phyloP scores from a whole-genome alignment of 148 eudicot species.

The Rhododendron vialii region DNA sequence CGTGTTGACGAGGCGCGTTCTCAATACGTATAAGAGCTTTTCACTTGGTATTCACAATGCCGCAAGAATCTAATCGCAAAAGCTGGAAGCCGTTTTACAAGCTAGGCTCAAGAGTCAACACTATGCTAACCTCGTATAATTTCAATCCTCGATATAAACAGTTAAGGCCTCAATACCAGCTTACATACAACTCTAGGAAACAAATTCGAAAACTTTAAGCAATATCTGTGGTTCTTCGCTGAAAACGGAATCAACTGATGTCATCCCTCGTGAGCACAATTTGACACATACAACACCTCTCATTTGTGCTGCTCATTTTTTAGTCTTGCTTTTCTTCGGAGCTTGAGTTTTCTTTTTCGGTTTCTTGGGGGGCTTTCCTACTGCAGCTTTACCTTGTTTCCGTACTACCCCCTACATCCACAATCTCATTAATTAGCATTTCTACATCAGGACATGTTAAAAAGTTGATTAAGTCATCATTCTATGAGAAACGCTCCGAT shows the following conservation, averaged over 20 bases:
- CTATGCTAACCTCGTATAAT: neutral
- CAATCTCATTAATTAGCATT: conserved; percentile 10
- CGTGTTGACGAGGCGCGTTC: neutral
- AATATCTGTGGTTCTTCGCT: neutral
- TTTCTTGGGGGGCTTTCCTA: conserved; percentile 59
- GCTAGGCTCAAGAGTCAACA: neutral
- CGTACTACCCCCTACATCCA: conserved; percentile 48
- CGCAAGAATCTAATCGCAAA: neutral
- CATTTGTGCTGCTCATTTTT: conserved; percentile 57
- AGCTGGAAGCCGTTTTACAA: neutral
- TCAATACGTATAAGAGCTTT: neutral
- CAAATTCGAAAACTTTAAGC: neutral
- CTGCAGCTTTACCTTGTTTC: conserved; percentile 63
- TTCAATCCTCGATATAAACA: neutral
- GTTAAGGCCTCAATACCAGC: neutral
- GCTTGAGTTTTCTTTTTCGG: conserved; percentile 58
- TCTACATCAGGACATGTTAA: neutral
- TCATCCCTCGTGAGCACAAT: neutral
- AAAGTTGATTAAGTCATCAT: neutral
- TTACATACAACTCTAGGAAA: neutral
- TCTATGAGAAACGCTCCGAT: neutral
- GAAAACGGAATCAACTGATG: neutral
- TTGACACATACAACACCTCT: conserved; percentile 8
- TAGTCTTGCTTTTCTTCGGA: conserved; percentile 67
- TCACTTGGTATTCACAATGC: neutral